Evolutionary conservation across 176 grass and related monocot genomes (phyloP).

Genomic region (Alloteropsis semialata): DNA sequence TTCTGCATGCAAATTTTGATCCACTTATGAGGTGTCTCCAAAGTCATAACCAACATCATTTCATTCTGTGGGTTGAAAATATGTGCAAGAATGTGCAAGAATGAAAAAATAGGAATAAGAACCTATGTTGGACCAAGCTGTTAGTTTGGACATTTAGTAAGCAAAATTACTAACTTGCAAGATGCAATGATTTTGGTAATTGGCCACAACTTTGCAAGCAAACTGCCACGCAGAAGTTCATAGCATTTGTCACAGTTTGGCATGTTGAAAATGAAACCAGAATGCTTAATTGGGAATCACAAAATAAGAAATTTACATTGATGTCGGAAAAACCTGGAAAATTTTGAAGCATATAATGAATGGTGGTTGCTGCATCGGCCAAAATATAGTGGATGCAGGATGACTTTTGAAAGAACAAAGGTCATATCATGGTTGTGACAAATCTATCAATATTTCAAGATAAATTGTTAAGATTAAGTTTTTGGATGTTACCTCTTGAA

Average conservation of each 20-base stretch:
- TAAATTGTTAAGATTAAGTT: neutral
- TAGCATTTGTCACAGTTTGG: neutral
- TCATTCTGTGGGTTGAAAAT: neutral
- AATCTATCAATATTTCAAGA: neutral
- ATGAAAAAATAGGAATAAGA: neutral
- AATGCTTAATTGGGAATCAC: neutral
- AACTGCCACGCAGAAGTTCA: neutral
- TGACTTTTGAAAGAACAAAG: slow-evolving; percentile 12
- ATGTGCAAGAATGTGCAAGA: neutral
- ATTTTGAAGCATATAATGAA: neutral
- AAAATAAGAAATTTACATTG: neutral
- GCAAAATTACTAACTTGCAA: neutral
- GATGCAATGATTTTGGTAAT: neutral
- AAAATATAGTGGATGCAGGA: neutral
- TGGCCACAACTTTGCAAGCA: neutral
- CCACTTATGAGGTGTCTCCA: neutral
- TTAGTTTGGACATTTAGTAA: neutral
- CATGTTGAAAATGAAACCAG: neutral
- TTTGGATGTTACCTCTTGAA: slow-evolving; percentile 56
- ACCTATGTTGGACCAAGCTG: neutral
- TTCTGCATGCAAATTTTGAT: neutral
- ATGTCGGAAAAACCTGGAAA: neutral
- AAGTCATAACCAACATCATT: neutral
- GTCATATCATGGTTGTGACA: neutral
- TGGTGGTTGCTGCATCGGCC: neutral